These are phyloP conservation scores for Fusarium miscanthi DNA, from an alignment of 2,329 filamentous ascomycete species.

Conservation along the genomic window DNA sequence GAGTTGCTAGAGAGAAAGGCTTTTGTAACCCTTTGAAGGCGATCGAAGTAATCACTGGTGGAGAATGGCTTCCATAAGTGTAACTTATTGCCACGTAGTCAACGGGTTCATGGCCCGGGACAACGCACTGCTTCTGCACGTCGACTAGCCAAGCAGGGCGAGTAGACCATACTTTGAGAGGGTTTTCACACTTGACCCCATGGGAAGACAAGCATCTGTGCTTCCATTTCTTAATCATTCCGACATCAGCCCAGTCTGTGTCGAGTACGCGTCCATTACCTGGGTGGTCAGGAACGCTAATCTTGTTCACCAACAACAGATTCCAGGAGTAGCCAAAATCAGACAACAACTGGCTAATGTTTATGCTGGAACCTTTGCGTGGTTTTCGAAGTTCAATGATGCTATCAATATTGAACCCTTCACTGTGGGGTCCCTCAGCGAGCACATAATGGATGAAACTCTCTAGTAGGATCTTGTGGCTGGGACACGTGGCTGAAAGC, in stretches of 20 bases:
- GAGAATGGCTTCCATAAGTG: not conserved
- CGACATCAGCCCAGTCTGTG: not conserved
- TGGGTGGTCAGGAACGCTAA: accelerated
- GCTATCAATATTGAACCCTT: too few species aligned
- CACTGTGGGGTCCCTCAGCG: too few species aligned
- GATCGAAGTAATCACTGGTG: accelerated
- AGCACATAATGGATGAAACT: too few species aligned
- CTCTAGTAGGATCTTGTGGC: too few species aligned
- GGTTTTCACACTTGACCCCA: not conserved
- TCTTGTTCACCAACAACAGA: accelerated
- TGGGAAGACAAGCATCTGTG: not conserved
- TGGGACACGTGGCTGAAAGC: not conserved
- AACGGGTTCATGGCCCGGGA: not conserved
- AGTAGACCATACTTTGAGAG: not conserved
- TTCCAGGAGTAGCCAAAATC: not conserved
- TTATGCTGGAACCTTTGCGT: too few species aligned
- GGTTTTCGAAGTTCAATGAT: too few species aligned
- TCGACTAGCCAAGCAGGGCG: conserved; percentile 19
- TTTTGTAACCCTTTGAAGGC: not conserved
- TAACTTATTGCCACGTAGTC: conserved; percentile 13
- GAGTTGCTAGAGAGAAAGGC: not conserved
- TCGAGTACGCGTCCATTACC: not conserved
- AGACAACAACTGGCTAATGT: too few species aligned
- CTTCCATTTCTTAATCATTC: not conserved
- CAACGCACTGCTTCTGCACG: not conserved